Base-by-base conservation (phyloP, 352 stramenopile genomes). In the Pythium dissotocum region DNA sequence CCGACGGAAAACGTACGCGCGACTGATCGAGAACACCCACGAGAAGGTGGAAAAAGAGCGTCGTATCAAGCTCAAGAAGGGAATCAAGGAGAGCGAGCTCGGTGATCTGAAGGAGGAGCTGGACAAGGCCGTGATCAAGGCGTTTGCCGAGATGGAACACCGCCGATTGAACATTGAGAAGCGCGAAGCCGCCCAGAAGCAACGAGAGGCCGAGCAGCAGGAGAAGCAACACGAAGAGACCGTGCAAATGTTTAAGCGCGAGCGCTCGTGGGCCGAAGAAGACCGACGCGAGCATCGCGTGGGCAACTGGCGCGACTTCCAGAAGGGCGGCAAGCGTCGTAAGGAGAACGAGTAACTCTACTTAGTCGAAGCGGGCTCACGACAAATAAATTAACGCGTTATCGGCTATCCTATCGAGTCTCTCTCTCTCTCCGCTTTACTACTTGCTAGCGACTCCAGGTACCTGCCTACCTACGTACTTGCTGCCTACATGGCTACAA, bases 121-220 rank as follows among this genome's bases (percentile, higher is more conserved):
- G 12, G 86, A 95, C 14, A 94, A 93, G 57, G 82, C 81, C 0
- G 82, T 95, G 48, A 71, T 95, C 56, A 87, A 88, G 48, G 80
- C 86, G n/a, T 95, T 95, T 70, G 87, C 87, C 0, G 83, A 93
- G 57, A 94, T 91, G 40, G 87, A 95, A 63, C 88, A 94, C 59
- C 80, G 87, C 1, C 81, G 86, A 4, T 49, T 75, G 18, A 95
- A 94, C 61, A 73, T 95, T 28, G 86, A 94, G 62, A 83, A 86
- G 53, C 86, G 84, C 21, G 86, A 93, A 55, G 82, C 75, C 14
- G 75, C 70, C 32, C 86, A 93, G 59, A 82, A 87, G 28, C 77
- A 80, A 21, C 84, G 87, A 30, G 86, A 94, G 55, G 77, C 86
- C 5, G 82, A 93, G 26, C 76, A 93, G 38, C 73, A 91, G 58